Percentiles rank a stretch among this genome's conserved stretches.
These are phyloP conservation scores for Pachysolen tannophilus DNA, from an alignment of 805 yeast genomes.

Conservation along the genomic window DNA sequence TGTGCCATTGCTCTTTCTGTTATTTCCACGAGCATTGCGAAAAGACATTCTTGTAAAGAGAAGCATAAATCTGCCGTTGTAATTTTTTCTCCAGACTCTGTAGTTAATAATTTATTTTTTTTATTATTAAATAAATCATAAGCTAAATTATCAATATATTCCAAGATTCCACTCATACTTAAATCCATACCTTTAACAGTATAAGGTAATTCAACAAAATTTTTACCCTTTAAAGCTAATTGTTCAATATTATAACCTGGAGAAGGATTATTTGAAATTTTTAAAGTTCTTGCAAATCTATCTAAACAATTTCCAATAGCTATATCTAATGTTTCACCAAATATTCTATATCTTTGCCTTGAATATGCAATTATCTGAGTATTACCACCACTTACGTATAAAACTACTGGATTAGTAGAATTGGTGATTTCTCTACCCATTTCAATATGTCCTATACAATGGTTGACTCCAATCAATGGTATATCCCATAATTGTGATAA, in stretches of 20 bases:
- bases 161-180: slow-evolving; percentile 93
- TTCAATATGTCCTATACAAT: slow-evolving; percentile 96
- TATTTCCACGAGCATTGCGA: slow-evolving; percentile 95
- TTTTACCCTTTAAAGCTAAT: slow-evolving; percentile 65
- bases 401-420: slow-evolving; percentile 95
- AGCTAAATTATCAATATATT: slow-evolving; percentile 75
- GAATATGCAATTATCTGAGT: slow-evolving; percentile 98
- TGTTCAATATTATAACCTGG: slow-evolving; percentile 98
- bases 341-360: slow-evolving; percentile 88
- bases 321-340: slow-evolving; percentile 97
- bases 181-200: slow-evolving; percentile 99
- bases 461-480: slow-evolving; percentile 92
- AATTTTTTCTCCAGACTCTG: slow-evolving; percentile 41
- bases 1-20: slow-evolving; percentile 99
- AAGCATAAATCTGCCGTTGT: slow-evolving; percentile 87
- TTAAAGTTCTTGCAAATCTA: slow-evolving; percentile 86
- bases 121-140: slow-evolving; percentile 51
- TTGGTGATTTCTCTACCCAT: slow-evolving; percentile 99
- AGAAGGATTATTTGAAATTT: slow-evolving; percentile 86
- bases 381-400: slow-evolving; percentile 97
- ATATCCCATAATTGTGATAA: slow-evolving; percentile 69
- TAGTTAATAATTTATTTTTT: slow-evolving; percentile 30
- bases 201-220: slow-evolving; percentile 75
- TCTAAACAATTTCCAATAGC: slow-evolving; percentile 98
- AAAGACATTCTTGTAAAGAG: slow-evolving; percentile 85